Evolutionary conservation across 179 eudicot species (phyloP).

Genomic region (Corrigiola litoralis): DNA sequence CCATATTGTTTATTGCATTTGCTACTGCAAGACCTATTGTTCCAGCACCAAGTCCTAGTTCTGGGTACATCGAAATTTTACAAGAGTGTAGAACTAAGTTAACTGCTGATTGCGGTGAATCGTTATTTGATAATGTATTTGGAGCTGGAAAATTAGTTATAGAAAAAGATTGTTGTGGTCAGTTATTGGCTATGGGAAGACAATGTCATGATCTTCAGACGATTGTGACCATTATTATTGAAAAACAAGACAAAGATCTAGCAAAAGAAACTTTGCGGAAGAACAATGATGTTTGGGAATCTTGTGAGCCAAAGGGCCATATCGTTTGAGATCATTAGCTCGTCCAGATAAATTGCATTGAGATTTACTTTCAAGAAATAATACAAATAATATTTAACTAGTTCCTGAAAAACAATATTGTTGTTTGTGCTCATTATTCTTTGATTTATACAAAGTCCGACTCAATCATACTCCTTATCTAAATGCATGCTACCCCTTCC

Average conservation of each 20-base stretch:
- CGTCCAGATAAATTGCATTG: too few relatives aligned
- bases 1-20: not conserved
- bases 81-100: not conserved
- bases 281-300: slow-evolving; percentile 11
- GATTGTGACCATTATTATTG: not conserved
- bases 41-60: not conserved
- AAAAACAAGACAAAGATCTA: not conserved
- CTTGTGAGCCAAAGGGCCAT: not conserved
- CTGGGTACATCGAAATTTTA: not conserved
- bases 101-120: not conserved
- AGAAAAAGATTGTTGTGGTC: not conserved
- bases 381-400: too few relatives aligned
- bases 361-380: too few relatives aligned
- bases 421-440: too few relatives aligned
- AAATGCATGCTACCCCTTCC: too few relatives aligned
- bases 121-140: not conserved
- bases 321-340: too few relatives aligned
- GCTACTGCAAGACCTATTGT: not conserved
- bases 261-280: too few relatives aligned
- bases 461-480: too few relatives aligned
- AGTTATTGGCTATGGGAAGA: not conserved
- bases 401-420: too few relatives aligned
- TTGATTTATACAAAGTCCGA: too few relatives aligned
- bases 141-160: not conserved
- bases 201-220: not conserved